A percentile compares a stretch with the other conserved stretches of the same genome.
Conservation (phyloP, 2,329 filamentous ascomycete genomes). For the Alternaria brassicae region DNA sequence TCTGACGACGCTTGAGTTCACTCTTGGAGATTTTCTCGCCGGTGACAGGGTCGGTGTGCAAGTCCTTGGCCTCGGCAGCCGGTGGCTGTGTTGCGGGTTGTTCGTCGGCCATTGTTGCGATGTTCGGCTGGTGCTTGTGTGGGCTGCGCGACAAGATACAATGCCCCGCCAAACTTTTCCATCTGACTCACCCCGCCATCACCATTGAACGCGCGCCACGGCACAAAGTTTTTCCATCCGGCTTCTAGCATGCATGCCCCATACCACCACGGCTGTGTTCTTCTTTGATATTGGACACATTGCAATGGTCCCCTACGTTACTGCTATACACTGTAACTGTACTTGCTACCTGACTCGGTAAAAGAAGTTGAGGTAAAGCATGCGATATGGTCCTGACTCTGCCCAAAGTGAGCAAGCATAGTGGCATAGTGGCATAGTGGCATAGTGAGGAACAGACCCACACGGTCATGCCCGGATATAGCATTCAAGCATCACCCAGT, state of each 20-base stretch:
- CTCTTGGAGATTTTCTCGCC: constrained; percentile 74
- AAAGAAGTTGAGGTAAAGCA: not conserved
- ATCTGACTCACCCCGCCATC: constrained; percentile 29
- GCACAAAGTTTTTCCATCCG: constrained; percentile 26
- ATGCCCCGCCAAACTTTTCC: constrained; percentile 29
- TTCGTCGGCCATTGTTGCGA: constrained; percentile 44
- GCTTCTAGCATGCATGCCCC: not conserved
- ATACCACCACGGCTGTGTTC: not conserved
- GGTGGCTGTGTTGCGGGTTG: constrained; percentile 35
- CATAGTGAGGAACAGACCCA: not conserved
- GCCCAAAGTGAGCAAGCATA: not conserved
- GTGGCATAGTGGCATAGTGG: too few relatives aligned
- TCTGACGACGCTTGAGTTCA: constrained; percentile 88
- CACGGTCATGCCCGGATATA: constrained; percentile 7
- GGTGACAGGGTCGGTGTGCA: constrained; percentile 89
- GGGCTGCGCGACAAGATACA: constrained; percentile 23
- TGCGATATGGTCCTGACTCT: constrained; percentile 1
- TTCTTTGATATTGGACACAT: not conserved
- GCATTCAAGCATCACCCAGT: constrained; percentile 5
- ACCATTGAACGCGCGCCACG: constrained; percentile 14
- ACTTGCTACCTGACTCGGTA: not conserved
- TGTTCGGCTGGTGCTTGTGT: constrained; percentile 25
- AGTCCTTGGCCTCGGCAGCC: constrained; percentile 59
- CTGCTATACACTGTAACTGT: not conserved
- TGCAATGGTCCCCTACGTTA: too few relatives aligned